Conservation (phyloP, 257 asterid genomes). For the Gentiana macrophylla region DNA sequence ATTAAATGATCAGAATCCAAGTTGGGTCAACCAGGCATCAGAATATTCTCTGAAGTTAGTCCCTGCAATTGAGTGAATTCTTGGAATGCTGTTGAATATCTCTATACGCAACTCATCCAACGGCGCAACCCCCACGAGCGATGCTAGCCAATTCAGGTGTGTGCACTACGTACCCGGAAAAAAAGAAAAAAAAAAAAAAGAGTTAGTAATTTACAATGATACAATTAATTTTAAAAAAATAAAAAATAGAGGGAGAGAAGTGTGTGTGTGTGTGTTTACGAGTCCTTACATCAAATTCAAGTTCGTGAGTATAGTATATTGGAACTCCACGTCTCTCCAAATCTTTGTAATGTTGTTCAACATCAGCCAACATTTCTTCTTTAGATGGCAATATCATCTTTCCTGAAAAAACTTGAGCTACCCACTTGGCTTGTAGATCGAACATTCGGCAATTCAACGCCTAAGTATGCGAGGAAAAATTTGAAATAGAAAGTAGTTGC, state of each 20-base stretch:
- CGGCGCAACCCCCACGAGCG: conserved; percentile 25
- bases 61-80: too few relatives aligned
- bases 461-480: conserved; percentile 3
- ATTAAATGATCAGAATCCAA: too few relatives aligned
- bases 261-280: neutral
- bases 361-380: conserved; percentile 38
- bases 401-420: conserved; percentile 33
- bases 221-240: too few relatives aligned
- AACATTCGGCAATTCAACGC: conserved; percentile 10
- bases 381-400: conserved; percentile 26
- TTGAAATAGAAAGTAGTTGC: too few relatives aligned
- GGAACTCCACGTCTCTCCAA: conserved; percentile 23
- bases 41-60: too few relatives aligned
- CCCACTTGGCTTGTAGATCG: conserved; percentile 57
- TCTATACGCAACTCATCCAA: conserved; percentile 10
- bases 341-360: conserved; percentile 18
- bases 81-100: neutral
- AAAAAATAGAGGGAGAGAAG: too few relatives aligned
- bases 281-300: neutral
- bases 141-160: conserved; percentile 46
- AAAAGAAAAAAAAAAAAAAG: too few relatives aligned
- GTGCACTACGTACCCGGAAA: conserved; percentile 17
- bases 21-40: too few relatives aligned
- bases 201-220: too few relatives aligned
- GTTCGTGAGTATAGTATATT: neutral